Percentiles rank a stretch among this genome's conserved stretches.
phyloP scores from a whole-genome alignment of 495 filamentous ascomycete species.

The Pyronema omphalodes region DNA sequence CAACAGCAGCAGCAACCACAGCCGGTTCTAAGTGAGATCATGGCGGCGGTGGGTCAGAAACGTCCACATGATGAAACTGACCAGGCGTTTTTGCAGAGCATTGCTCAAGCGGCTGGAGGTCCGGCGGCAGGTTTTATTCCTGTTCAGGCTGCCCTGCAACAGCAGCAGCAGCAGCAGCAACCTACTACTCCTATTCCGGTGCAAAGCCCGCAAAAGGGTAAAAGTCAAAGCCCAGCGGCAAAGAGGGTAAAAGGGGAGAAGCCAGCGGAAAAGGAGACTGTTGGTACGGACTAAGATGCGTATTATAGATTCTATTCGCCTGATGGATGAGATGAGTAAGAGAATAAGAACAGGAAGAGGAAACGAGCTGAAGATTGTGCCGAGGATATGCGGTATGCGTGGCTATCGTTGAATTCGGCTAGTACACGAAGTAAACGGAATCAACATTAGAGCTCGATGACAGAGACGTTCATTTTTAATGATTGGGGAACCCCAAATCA shows the following conservation, averaged over 20 bases:
- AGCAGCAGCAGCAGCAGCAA: neutral
- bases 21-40: conserved; percentile 8
- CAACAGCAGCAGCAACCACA: conserved; percentile 11
- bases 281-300: conserved; percentile 1
- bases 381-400: too few species aligned
- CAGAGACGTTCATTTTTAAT: too few species aligned
- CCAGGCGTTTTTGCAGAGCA: conserved; percentile 18
- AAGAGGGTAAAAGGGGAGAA: conserved; percentile 2
- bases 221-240: neutral
- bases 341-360: too few species aligned
- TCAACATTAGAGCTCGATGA: too few species aligned
- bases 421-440: too few species aligned
- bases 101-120: conserved; percentile 8
- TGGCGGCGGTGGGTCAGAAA: conserved; percentile 9
- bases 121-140: neutral
- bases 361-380: too few species aligned
- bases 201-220: neutral
- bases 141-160: conserved; percentile 1
- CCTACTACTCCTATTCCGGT: neutral
- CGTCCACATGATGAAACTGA: conserved; percentile 19
- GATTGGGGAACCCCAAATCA: too few species aligned
- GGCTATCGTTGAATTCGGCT: too few species aligned
- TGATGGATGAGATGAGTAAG: too few species aligned
- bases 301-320: neutral
- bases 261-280: neutral